Conservation (phyloP, 2,329 filamentous ascomycete genomes). For the Paecilomyces sp. region DNA sequence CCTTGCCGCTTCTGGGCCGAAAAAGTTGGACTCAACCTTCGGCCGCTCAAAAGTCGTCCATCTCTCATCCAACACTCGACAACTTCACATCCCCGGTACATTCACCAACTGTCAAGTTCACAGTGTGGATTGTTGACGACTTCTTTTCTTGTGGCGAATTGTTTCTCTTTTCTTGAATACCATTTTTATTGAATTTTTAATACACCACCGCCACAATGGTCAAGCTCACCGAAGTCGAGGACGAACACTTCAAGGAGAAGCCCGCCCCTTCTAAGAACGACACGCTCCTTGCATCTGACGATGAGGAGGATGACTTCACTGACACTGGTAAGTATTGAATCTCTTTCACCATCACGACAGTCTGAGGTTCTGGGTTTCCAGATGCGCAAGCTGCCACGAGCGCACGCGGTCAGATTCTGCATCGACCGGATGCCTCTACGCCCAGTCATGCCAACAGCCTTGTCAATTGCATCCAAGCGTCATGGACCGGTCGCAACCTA, state of each 20-base stretch:
- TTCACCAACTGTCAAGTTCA: constrained; percentile 12
- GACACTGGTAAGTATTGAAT: constrained; percentile 65
- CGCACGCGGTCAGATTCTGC: background rate
- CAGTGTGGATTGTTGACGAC: constrained; percentile 7
- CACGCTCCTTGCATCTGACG: constrained; percentile 40
- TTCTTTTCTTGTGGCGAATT: background rate
- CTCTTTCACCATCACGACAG: background rate
- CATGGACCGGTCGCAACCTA: background rate
- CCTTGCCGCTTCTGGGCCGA: constrained; percentile 26
- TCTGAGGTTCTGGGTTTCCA: background rate
- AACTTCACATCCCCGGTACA: background rate
- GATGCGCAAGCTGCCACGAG: background rate
- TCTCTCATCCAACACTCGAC: background rate
- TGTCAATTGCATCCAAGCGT: background rate
- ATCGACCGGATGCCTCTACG: background rate
- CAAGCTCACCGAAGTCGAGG: constrained; percentile 91
- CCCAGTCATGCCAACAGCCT: background rate
- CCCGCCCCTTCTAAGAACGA: constrained; percentile 56
- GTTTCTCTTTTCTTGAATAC: background rate
- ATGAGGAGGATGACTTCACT: constrained; percentile 79
- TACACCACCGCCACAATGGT: constrained; percentile 59
- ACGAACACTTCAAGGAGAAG: constrained; percentile 81
- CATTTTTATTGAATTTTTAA: constrained; percentile 2
- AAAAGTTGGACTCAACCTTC: constrained; percentile 26
- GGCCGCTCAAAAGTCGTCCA: background rate